Conservation (phyloP, 106 monocot species). For the Dendrobium nobile region DNA sequence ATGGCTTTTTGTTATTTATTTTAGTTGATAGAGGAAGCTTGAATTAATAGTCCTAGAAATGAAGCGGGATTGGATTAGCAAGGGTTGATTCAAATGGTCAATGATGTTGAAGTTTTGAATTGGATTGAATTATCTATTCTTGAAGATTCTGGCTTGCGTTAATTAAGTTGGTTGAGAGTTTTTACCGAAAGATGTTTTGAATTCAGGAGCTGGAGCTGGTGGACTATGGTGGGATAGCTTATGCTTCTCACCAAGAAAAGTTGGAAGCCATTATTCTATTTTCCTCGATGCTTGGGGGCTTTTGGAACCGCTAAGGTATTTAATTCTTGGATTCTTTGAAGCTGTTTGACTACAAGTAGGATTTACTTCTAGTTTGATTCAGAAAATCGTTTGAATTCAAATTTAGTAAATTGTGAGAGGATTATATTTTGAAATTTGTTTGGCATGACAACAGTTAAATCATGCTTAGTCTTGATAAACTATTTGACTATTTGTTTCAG, state of each 20-base stretch:
- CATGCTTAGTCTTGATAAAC: no score
- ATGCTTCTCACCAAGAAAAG: no score
- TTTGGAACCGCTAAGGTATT: conserved; percentile 5
- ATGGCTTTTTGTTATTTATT: neutral
- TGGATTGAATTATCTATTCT: neutral
- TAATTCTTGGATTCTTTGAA: neutral
- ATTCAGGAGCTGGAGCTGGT: neutral
- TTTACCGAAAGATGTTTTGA: neutral
- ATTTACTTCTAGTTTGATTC: no score
- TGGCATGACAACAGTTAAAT: neutral
- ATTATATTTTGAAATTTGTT: neutral
- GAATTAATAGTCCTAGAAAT: neutral
- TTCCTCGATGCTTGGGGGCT: neutral
- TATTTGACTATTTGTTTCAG: no score
- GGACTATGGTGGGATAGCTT: neutral
- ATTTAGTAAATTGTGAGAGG: neutral
- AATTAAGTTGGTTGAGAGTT: neutral
- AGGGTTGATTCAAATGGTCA: neutral
- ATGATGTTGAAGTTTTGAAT: neutral
- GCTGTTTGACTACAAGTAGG: no score
- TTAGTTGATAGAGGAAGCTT: neutral
- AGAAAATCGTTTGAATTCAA: neutral
- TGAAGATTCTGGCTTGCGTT: neutral
- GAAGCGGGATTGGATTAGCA: neutral
- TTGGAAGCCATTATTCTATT: no score